phyloP scores from a whole-genome alignment of 306 rosid species.

The Vachellia collinsii region DNA sequence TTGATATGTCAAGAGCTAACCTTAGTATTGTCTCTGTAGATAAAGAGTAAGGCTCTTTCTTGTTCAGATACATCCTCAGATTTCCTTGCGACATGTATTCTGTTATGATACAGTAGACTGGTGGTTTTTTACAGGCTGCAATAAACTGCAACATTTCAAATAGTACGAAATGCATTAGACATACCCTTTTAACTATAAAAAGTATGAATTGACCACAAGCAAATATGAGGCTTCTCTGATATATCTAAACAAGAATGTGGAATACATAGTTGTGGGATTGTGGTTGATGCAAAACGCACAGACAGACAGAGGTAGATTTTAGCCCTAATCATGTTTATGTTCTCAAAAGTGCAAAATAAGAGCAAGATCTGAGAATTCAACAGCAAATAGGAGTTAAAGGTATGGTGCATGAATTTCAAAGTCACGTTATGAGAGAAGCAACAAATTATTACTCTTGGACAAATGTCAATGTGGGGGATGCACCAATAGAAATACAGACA shows the following conservation, averaged over 20 bases:
- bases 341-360: not conserved
- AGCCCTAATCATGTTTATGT: not conserved
- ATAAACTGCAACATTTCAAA: slow-evolving; percentile 60
- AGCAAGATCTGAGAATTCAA: not conserved
- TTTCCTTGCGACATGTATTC: slow-evolving; percentile 97
- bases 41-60: slow-evolving; percentile 90
- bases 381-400: not conserved
- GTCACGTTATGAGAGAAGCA: not conserved
- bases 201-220: not conserved
- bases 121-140: slow-evolving; percentile 92
- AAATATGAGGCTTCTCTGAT: not conserved
- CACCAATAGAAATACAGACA: not conserved
- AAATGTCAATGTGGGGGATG: not conserved
- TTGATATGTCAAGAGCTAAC: slow-evolving; percentile 83
- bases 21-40: slow-evolving; percentile 77
- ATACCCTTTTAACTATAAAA: not conserved
- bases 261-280: not conserved
- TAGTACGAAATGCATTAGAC: slow-evolving; percentile 1
- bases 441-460: not conserved
- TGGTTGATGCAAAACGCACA: not conserved
- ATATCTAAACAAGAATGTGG: not conserved
- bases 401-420: not conserved
- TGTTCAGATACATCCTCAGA: slow-evolving; percentile 89
- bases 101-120: slow-evolving; percentile 84
- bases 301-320: slow-evolving; percentile 5